Base-by-base conservation (phyloP, 768 basidiomycete genomes). In the Chalciporus sphaerocephalus region DNA sequence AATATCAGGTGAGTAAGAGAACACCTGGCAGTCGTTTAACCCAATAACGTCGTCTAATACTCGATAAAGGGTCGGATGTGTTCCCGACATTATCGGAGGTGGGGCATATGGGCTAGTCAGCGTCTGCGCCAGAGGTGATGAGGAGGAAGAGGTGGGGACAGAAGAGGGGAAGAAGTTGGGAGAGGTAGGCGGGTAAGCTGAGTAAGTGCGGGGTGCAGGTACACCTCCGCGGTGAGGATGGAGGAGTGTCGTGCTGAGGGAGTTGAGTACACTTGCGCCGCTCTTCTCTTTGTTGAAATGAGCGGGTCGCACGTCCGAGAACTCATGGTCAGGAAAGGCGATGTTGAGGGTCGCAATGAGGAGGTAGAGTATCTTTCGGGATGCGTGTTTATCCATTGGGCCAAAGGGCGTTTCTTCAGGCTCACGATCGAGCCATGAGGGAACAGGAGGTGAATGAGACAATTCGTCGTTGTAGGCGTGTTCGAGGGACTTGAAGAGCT, bases 321-420 rank as follows among this genome's bases (percentile, higher is more conserved):
- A 99, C 61, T 97, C 94, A 71, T 97, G 80, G 77, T 98, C 95
- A 2, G 95, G 95, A 62, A 94, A 99, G 6, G 95, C 94, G 59
- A 92, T 81, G 72, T 99, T 99, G 58, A 99, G 85, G 3, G 93
- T 92, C 24, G 92, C 88, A 59, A 98, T 96, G 64, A 98, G 86
- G 40, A 94, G 82, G 73, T 93, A 96, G 46, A 96, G 84, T 4
- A 90, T 94, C 78, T 95, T 96, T 58, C 92, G 77, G 25, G 87
- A 85, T 37, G 78, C 73, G 34, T 83, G 85, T 59, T 89, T 84
- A 73, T 88, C 85, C 61, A 96, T 85, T 40, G 91, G 85, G 2
- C 94, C 94, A 57, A 98, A 98, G 0, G 92, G 87, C 35, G 89
- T 89, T 65, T 82, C 78, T 59, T 87, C 87, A 8, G 78, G 76